Base-by-base conservation (phyloP, 2,329 filamentous ascomycete species). In the Botrytis fabae region DNA sequence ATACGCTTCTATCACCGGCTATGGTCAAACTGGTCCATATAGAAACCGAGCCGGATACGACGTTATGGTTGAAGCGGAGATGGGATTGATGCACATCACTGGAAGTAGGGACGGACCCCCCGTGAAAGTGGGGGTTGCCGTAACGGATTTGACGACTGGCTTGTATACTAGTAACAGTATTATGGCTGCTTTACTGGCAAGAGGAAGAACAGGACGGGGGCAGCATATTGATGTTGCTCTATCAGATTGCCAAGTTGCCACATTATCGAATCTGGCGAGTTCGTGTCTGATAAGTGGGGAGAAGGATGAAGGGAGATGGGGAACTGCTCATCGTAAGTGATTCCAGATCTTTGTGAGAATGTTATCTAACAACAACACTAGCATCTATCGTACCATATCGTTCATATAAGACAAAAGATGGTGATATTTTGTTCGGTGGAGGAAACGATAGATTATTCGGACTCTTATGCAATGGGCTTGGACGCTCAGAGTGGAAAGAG, bases 31-130 rank as follows among this genome's bases (percentile, higher is more conserved):
- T 1, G 96, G 96, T 0, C 96, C 96, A 0, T 97, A 97, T 82
- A 90, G 91, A 9, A 89, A 90, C 76, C 88, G 96, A 22, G 94
- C 96, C 5, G 96, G 96, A 7, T 99, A 99, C 85, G 96, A 99
- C 83, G 96, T 99, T 77, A 99, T 99, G 95, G 95, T 99, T 18
- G 96, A 99, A 85, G 96, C 96, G 74, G 96, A 98, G 81, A 95
- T 99, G 84, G 96, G 96, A 0, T 84, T 99, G 73, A 99, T 99
- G 96, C 96, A 99, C 83, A 98, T 99, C 78, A 99, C 96, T 0
- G 96, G 96, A 46, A 88, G 89, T 75, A 88, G 95, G 72, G 92
- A 97, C 78, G 94, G 95, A 0, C 92, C 94, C 2, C 96, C 96
- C 0, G 96, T 98, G 57, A 99, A 99, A 83, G 96, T 99, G 3